Conservation (phyloP, 805 yeast species). For the Nakazawaea anatomiae region DNA sequence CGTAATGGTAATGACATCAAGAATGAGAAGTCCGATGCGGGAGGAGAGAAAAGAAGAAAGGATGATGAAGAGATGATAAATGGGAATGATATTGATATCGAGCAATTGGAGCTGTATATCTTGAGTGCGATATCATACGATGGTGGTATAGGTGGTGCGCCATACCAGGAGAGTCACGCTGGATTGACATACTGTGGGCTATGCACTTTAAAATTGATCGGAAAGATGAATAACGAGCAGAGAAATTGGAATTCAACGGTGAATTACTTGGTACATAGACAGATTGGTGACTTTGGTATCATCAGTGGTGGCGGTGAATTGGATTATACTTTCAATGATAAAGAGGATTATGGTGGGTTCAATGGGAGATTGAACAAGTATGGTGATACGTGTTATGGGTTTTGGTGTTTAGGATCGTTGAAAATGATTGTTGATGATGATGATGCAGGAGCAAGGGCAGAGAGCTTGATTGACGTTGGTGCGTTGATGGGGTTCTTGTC, state of each 20-base stretch:
- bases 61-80: no score
- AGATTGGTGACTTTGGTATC: conserved; percentile 29
- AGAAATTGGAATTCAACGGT: conserved; percentile 33
- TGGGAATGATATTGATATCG: conserved; percentile 35
- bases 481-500: conserved; percentile 37
- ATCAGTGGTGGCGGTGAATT: conserved; percentile 14
- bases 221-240: conserved; percentile 14
- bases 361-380: conserved; percentile 84
- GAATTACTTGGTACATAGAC: conserved; percentile 62
- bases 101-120: conserved; percentile 32
- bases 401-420: conserved; percentile 72
- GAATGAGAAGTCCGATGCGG: no score
- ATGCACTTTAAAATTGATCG: conserved; percentile 46
- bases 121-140: conserved; percentile 31
- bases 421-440: conserved; percentile 28
- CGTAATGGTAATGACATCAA: conserved; percentile 20
- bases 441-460: background rate
- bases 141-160: conserved; percentile 67
- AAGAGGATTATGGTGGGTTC: conserved; percentile 65
- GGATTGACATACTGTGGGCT: conserved; percentile 86
- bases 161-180: conserved; percentile 66
- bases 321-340: conserved; percentile 31
- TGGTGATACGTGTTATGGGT: conserved; percentile 83
- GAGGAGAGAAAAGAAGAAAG: no score
- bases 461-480: conserved; percentile 27